phyloP scores from a whole-genome alignment of 768 basidiomycete species.

The Cystobasidium ongulense region DNA sequence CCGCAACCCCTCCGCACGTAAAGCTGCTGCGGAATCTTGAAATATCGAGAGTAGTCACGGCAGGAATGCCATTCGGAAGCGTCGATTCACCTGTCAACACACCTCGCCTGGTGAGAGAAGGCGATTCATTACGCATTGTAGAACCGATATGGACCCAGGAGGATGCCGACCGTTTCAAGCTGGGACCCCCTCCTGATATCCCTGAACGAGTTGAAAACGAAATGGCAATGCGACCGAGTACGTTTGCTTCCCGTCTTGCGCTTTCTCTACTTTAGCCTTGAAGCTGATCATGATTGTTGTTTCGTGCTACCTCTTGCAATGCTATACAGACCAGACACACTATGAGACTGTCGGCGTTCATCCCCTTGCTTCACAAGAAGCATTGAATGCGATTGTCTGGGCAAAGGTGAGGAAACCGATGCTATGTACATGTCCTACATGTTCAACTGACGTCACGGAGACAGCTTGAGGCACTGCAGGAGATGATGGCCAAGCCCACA shows the following conservation, averaged over 20 bases:
- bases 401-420: background rate
- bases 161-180: too few relatives aligned
- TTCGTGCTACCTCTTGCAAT: background rate
- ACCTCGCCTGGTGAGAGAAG: background rate
- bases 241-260: too few relatives aligned
- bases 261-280: too few relatives aligned
- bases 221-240: too few relatives aligned
- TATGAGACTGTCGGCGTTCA: background rate
- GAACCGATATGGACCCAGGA: too few relatives aligned
- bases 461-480: too few relatives aligned
- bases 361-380: background rate
- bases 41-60: background rate
- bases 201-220: background rate
- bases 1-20: background rate
- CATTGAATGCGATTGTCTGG: background rate
- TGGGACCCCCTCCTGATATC: background rate
- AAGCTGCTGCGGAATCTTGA: background rate
- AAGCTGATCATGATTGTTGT: too few relatives aligned
- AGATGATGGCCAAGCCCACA: too few relatives aligned
- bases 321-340: background rate
- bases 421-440: too few relatives aligned
- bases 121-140: background rate
- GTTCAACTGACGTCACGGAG: too few relatives aligned
- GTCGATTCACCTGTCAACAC: background rate
- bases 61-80: background rate